Base-by-base conservation (phyloP, 2,329 filamentous ascomycete species). In the Penicillium sumatraense region DNA sequence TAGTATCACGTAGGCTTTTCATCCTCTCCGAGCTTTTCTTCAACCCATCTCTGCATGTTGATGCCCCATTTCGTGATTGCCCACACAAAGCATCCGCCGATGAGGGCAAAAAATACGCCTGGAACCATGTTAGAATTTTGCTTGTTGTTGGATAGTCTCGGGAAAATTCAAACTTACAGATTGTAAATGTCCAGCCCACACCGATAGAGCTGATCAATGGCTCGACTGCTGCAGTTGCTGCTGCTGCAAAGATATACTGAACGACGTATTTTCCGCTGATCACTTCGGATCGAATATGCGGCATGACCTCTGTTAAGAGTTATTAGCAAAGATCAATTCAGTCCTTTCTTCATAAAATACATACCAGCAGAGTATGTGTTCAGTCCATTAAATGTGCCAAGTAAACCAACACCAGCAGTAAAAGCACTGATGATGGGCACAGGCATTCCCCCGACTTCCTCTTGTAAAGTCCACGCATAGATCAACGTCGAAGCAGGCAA, bases 201-300 rank as follows among this genome's bases (percentile, higher is more conserved):
- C 91, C 90, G 53, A 93, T 89, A 23, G 73, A 77, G 55, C 90
- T 76, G 26, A 93, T 83, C 9, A 88, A 84, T 0, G 91, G 91
- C 50, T 93, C 77, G 56, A 90, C 89, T 0, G 85, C 83, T 0
- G 88, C 90, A 6, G 85, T 89, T 0, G 84, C 88, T 3, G 82
- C 78, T 10, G 89, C 89, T 1, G 86, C 89, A 59, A 91, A 89
- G 3, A 91, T 67, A 72, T 93, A 95, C 23, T 91, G 81, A 33
- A 90, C 78, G 59, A 91, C 85, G 71, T 93, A 95, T 71, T 95
- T 95, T 1, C 89, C 88, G 1, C 89, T 88, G 50, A 91, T 86
- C 2, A 93, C 89, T 67, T 93, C 89, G 9, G 86, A 84, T n/a
- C 85, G 84, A 16, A 65, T 56, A 14, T 65, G 59, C 1, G 72